Conservation (phyloP, 306 rosid genomes). For the Oxytropis ochrocephala region DNA sequence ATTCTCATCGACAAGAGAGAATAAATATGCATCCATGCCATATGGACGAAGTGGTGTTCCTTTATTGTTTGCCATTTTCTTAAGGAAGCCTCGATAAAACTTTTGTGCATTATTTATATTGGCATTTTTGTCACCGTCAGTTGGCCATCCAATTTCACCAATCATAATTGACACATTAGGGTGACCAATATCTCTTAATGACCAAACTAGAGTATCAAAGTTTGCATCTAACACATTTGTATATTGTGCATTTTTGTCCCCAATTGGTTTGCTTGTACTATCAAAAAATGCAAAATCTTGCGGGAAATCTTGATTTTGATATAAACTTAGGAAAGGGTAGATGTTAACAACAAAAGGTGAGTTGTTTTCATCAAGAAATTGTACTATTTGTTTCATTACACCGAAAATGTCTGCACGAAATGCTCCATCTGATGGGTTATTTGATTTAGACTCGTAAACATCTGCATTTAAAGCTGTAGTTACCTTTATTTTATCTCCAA, state of each 20-base stretch:
- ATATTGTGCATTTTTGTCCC: slow-evolving; percentile 37
- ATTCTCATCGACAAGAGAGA: slow-evolving; percentile 60
- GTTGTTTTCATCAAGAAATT: slow-evolving; percentile 33
- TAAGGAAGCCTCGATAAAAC: slow-evolving; percentile 57
- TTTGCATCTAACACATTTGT: slow-evolving; percentile 70
- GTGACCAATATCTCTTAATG: slow-evolving; percentile 42
- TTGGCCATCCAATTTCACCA: slow-evolving; percentile 95
- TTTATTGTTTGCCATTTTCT: slow-evolving; percentile 36
- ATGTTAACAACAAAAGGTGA: slow-evolving; percentile 70
- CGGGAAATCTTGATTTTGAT: slow-evolving; percentile 37
- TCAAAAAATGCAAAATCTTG: slow-evolving; percentile 60
- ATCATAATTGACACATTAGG: slow-evolving; percentile 34
- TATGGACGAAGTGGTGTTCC: slow-evolving; percentile 53
- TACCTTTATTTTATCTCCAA: slow-evolving; percentile 47
- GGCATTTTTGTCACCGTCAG: slow-evolving; percentile 50
- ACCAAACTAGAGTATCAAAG: slow-evolving; percentile 49
- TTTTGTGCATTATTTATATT: slow-evolving; percentile 28
- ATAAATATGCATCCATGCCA: slow-evolving; percentile 32
- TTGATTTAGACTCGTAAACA: slow-evolving; percentile 48
- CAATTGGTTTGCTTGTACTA: not conserved
- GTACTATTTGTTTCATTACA: slow-evolving; percentile 33
- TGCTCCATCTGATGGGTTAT: slow-evolving; percentile 52
- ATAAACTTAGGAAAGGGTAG: slow-evolving; percentile 72
- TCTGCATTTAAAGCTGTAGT: slow-evolving; percentile 67
- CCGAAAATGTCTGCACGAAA: slow-evolving; percentile 41